Percentiles rank a stretch among this genome's conserved stretches.
Conservation (phyloP, 164 flowering plant genomes). For the Magnolia sinica region DNA sequence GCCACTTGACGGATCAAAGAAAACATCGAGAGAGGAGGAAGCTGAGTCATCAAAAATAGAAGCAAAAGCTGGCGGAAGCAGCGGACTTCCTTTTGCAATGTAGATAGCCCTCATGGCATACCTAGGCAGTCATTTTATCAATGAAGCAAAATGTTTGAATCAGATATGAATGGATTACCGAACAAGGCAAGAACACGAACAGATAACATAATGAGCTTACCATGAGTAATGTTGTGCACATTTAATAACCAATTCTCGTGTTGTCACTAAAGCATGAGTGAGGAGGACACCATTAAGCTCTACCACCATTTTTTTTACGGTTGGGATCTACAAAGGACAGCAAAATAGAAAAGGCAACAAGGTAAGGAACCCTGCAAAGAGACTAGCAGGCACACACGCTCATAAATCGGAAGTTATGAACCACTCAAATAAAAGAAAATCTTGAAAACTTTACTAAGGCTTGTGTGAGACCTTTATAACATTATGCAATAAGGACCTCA, state of each 20-base stretch:
- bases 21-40: conserved; percentile 94
- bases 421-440: background rate
- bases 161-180: background rate
- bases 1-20: conserved; percentile 89
- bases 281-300: conserved; percentile 92
- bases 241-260: conserved; percentile 64
- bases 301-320: conserved; percentile 64
- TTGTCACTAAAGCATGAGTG: conserved; percentile 86
- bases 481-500: conserved; percentile 84
- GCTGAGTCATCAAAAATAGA: conserved; percentile 93
- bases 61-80: conserved; percentile 94
- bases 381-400: background rate
- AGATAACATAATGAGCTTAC: conserved; percentile 31
- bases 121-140: conserved; percentile 38
- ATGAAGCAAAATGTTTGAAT: conserved; percentile 5
- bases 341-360: background rate
- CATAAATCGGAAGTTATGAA: conserved; percentile 5
- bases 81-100: conserved; percentile 88
- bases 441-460: background rate
- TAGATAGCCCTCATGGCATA: conserved; percentile 92
- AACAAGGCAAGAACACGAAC: background rate
- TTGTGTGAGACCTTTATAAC: conserved; percentile 70
- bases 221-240: conserved; percentile 95
- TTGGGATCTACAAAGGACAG: conserved; percentile 51
- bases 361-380: background rate